Evolutionary conservation across 23 red algal genomes (phyloP).

Genomic region (Cyanidiococcus yangmingshanensis): DNA sequence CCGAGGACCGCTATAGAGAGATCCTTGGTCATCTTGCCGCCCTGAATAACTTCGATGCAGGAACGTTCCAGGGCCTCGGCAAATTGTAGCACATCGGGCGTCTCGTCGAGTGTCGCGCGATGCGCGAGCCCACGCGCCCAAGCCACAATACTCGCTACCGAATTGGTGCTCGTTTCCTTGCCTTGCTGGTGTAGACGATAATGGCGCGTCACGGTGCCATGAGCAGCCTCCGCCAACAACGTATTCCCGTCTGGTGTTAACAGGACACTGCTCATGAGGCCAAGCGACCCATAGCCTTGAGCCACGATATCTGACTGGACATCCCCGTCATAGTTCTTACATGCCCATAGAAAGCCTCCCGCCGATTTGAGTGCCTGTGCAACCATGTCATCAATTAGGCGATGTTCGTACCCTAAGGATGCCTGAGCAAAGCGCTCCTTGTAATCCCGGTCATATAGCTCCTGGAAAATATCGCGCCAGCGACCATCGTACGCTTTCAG

Average conservation of each 20-base stretch:
- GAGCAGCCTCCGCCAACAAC: constrained; percentile 69
- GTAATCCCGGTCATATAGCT: constrained; percentile 30
- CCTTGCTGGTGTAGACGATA: constrained; percentile 67
- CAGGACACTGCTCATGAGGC: constrained; percentile 77
- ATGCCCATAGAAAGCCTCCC: constrained; percentile 55
- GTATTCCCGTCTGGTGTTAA: constrained; percentile 62
- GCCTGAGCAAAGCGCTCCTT: constrained; percentile 14
- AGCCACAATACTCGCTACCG: constrained; percentile 76
- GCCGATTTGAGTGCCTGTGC: constrained; percentile 79
- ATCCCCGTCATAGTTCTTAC: constrained; percentile 96
- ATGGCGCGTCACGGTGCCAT: constrained; percentile 91
- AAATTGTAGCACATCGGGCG: constrained; percentile 40
- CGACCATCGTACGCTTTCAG: constrained; percentile 77
- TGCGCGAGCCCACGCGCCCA: constrained; percentile 80
- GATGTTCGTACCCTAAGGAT: constrained; percentile 50
- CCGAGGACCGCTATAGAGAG: constrained; percentile 62
- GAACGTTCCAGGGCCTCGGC: constrained; percentile 46
- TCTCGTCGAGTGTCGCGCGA: constrained; percentile 66
- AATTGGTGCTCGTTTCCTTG: constrained; percentile 81
- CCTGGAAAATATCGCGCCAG: constrained; percentile 50
- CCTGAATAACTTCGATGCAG: constrained; percentile 58
- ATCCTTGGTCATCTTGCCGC: constrained; percentile 83
- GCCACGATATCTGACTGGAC: constrained; percentile 77
- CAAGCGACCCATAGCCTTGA: constrained; percentile 81
- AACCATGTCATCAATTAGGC: constrained; percentile 92